A percentile compares a stretch with the other conserved stretches of the same genome.
These are phyloP conservation scores for Hypsizygus marmoreus DNA, from an alignment of 768 basidiomycete genomes.

Conservation along the genomic window DNA sequence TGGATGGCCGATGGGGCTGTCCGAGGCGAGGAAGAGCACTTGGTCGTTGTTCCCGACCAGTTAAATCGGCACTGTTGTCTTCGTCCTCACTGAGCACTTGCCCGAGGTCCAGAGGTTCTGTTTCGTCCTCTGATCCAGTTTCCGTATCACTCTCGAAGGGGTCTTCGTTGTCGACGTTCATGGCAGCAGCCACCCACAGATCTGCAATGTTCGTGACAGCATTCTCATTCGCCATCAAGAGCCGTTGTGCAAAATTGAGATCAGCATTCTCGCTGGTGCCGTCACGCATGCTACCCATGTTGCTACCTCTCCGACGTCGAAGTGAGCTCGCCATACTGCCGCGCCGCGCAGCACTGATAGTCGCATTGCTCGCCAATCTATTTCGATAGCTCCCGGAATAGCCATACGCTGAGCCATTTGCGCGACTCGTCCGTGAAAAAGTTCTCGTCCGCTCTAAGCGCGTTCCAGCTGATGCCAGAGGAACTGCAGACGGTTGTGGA, in stretches of 20 bases:
- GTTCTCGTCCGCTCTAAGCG: slow-evolving; percentile 47
- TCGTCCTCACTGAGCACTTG: slow-evolving; percentile 35
- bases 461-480: slow-evolving; percentile 42
- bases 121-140: slow-evolving; percentile 32
- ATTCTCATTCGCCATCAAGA: slow-evolving; percentile 92
- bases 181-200: slow-evolving; percentile 96
- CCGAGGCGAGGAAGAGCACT: slow-evolving; percentile 24
- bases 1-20: slow-evolving; percentile 31
- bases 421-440: slow-evolving; percentile 58
- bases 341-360: slow-evolving; percentile 44
- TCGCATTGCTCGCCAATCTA: slow-evolving; percentile 51
- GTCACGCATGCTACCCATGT: slow-evolving; percentile 44
- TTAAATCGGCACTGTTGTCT: slow-evolving; percentile 30
- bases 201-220: slow-evolving; percentile 94
- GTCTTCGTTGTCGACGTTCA: slow-evolving; percentile 91
- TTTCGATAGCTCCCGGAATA: slow-evolving; percentile 62
- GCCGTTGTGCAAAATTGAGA: slow-evolving; percentile 84
- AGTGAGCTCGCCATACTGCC: slow-evolving; percentile 58
- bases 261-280: slow-evolving; percentile 43
- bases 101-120: slow-evolving; percentile 20
- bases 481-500: slow-evolving; percentile 45
- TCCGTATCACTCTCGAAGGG: slow-evolving; percentile 66
- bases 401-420: slow-evolving; percentile 80
- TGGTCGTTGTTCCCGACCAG: slow-evolving; percentile 22
- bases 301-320: slow-evolving; percentile 53